phyloP scores from a whole-genome alignment of 345 rosid genomes.

The Raphanus sativus region DNA sequence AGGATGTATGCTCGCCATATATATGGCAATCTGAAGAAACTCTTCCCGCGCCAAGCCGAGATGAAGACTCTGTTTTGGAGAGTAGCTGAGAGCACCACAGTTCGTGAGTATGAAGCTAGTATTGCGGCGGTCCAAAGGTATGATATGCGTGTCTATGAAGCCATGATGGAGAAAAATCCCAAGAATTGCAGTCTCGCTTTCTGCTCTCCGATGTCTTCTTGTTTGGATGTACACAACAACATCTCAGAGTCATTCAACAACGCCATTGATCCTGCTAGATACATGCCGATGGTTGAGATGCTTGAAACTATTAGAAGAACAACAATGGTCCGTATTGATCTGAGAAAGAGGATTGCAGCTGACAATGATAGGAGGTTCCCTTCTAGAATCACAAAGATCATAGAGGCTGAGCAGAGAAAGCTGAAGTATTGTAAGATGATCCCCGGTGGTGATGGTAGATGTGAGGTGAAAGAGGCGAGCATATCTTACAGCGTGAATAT shows the following conservation, averaged over 20 bases:
- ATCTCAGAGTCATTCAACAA: neutral
- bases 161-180: neutral
- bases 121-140: neutral
- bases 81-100: neutral
- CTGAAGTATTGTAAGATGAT: neutral
- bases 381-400: neutral
- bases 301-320: neutral
- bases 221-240: conserved; percentile 15
- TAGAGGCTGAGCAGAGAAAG: neutral
- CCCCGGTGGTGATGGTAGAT: neutral
- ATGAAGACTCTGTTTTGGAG: neutral
- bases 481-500: neutral
- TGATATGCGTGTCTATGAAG: neutral
- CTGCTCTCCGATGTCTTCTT: neutral
- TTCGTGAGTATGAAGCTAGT: neutral
- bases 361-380: neutral
- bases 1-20: conserved; percentile 2
- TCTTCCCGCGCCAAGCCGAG: neutral
- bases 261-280: neutral
- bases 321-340: neutral
- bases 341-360: neutral
- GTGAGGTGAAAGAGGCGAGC: neutral
- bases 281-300: conserved; percentile 12
- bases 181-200: neutral
- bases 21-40: neutral